Conservation (phyloP, 208 protist genomes). For the Leishmania turanica region DNA sequence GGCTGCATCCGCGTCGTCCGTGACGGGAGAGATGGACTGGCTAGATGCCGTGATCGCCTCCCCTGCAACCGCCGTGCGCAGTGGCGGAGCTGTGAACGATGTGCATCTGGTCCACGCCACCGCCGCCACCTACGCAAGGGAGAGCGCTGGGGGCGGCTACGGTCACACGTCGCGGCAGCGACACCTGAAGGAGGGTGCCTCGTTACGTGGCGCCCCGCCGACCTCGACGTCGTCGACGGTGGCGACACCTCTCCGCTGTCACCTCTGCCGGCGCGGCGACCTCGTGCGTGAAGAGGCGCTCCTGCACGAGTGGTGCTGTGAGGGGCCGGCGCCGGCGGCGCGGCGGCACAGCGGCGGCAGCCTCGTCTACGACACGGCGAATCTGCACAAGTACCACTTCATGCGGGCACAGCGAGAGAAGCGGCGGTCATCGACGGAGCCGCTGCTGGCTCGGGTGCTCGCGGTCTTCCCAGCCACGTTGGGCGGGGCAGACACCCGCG, state of each 20-base stretch:
- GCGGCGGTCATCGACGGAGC: conserved; percentile 42
- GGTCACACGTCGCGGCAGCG: not conserved
- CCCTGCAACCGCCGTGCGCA: conserved; percentile 14
- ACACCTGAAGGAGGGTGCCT: not conserved
- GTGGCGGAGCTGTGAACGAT: not conserved
- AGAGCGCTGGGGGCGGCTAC: not conserved
- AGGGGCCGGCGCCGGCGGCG: conserved; percentile 50
- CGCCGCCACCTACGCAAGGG: not conserved
- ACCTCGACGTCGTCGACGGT: not conserved
- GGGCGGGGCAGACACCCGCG: not conserved
- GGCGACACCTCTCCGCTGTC: conserved; percentile 36
- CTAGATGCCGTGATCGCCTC: conserved; percentile 19
- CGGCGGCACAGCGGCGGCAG: conserved; percentile 31
- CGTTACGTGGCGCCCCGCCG: not conserved
- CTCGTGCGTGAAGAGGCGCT: conserved; percentile 52
- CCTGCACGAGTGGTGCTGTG: conserved; percentile 78
- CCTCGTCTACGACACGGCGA: conserved; percentile 50
- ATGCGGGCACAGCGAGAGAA: conserved; percentile 57
- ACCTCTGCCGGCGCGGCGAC: conserved; percentile 59
- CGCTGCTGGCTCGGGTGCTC: conserved; percentile 36
- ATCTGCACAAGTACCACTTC: conserved; percentile 73
- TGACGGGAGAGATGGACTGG: conserved; percentile 16
- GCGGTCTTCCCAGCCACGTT: conserved; percentile 3
- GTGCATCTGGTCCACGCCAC: not conserved
- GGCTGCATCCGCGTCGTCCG: not conserved